These are phyloP conservation scores for Eutrema japonicum DNA, from an alignment of 345 rosid species.

Conservation along the genomic window DNA sequence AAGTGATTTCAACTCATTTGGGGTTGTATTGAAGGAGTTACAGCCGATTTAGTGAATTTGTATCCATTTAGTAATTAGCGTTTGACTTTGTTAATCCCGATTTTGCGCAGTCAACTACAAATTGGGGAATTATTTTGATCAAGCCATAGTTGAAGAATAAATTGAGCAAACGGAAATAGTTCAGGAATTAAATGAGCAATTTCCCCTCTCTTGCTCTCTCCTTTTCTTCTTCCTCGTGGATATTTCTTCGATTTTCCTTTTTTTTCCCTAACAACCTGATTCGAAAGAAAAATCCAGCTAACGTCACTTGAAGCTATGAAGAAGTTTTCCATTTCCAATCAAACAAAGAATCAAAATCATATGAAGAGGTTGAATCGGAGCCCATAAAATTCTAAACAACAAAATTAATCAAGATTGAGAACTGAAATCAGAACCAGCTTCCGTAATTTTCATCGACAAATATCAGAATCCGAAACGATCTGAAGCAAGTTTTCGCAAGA, in stretches of 20 bases:
- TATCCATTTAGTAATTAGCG: too few species aligned
- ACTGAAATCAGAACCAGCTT: not conserved
- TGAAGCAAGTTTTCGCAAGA: not conserved
- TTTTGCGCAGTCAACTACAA: too few species aligned
- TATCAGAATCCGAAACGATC: constrained; percentile 2
- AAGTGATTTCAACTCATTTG: too few species aligned
- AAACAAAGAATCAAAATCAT: constrained; percentile 3
- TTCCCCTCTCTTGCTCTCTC: too few species aligned
- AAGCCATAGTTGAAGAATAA: too few species aligned
- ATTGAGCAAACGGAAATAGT: too few species aligned
- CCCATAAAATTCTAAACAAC: not conserved
- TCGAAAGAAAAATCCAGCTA: constrained; percentile 24
- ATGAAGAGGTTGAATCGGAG: not conserved
- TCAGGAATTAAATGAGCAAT: too few species aligned
- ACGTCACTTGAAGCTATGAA: constrained; percentile 17
- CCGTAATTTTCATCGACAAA: not conserved
- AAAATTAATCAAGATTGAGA: not conserved
- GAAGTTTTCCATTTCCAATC: not conserved
- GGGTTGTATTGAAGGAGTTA: too few species aligned
- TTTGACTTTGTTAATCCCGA: too few species aligned
- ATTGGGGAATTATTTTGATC: too few species aligned
- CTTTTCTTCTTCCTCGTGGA: too few species aligned
- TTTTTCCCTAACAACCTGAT: constrained; percentile 96
- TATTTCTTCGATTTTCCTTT: constrained; percentile 66
- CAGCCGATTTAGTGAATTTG: too few species aligned